These are phyloP conservation scores for Aspergillus novofumigatus DNA, from an alignment of 2,329 filamentous ascomycete species.

Conservation along the genomic window DNA sequence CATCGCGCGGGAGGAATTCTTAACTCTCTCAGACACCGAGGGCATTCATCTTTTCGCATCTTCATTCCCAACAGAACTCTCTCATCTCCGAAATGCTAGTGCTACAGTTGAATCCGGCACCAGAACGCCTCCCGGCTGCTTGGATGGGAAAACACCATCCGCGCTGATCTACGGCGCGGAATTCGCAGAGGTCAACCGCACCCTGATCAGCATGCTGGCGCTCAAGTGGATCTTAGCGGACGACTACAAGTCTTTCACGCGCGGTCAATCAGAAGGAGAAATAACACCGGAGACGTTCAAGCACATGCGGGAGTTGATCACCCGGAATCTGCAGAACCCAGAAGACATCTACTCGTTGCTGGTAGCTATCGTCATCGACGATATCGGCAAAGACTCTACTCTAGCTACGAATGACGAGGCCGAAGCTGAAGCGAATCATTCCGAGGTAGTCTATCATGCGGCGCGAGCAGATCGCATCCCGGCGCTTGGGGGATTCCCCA, in stretches of 20 bases:
- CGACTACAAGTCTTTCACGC: constrained; percentile 32
- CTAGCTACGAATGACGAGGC: constrained; percentile 23
- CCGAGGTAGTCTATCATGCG: constrained; percentile 28
- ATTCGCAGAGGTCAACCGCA: constrained; percentile 39
- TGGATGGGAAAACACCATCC: constrained; percentile 4
- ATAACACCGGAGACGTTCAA: constrained; percentile 28
- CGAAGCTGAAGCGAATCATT: constrained; percentile 23
- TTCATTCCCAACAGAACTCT: constrained; percentile 1
- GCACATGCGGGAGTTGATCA: constrained; percentile 22
- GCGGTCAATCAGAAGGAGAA: constrained; percentile 19
- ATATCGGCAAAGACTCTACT: constrained; percentile 35
- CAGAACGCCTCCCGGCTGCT: background rate
- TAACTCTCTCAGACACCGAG: background rate
- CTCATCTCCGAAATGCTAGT: constrained; percentile 5
- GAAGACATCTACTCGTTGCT: constrained; percentile 29
- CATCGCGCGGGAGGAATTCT: background rate
- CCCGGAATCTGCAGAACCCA: constrained; percentile 8
- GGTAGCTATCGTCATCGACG: constrained; percentile 34
- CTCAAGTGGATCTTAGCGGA: constrained; percentile 35
- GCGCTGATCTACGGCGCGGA: constrained; percentile 14
- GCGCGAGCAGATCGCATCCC: constrained; percentile 24
- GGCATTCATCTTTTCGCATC: background rate
- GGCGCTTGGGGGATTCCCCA: constrained; percentile 22
- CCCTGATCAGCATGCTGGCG: constrained; percentile 33
- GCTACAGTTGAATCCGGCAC: constrained; percentile 3